These are phyloP conservation scores for Euphorbia lathyris DNA, from an alignment of 345 rosid species.

Conservation along the genomic window DNA sequence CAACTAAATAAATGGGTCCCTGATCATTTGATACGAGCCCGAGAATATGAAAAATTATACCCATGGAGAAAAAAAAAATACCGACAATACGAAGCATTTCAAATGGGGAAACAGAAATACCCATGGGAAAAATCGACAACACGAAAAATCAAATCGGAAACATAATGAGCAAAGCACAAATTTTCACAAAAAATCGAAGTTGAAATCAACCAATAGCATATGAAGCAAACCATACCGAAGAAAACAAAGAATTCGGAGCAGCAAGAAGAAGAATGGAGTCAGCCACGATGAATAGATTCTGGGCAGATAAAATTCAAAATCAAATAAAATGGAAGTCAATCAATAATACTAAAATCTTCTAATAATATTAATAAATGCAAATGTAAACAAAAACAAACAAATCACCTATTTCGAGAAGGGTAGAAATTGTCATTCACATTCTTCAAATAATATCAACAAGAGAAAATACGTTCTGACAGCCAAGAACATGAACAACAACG, in stretches of 20 bases:
- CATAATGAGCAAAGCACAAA: too few relatives aligned
- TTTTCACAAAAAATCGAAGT: too few relatives aligned
- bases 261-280: background rate
- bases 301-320: too few relatives aligned
- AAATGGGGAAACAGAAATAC: background rate
- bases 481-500: background rate
- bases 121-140: too few relatives aligned
- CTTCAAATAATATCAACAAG: background rate
- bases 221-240: background rate
- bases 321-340: too few relatives aligned
- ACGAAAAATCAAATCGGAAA: background rate
- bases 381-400: too few relatives aligned
- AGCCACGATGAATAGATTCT: background rate
- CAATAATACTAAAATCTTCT: too few relatives aligned
- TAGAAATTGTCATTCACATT: background rate
- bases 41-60: too few relatives aligned
- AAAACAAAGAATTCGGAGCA: background rate
- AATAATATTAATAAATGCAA: too few relatives aligned
- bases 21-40: too few relatives aligned
- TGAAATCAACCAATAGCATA: background rate
- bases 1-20: too few relatives aligned
- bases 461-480: background rate
- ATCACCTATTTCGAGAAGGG: background rate
- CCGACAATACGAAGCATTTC: background rate
- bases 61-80: background rate